A percentile compares a stretch with the other conserved stretches of the same genome.
These are phyloP conservation scores for Lipomyces yarrowii DNA, from an alignment of 1,139 yeast genomes.

Conservation along the genomic window DNA sequence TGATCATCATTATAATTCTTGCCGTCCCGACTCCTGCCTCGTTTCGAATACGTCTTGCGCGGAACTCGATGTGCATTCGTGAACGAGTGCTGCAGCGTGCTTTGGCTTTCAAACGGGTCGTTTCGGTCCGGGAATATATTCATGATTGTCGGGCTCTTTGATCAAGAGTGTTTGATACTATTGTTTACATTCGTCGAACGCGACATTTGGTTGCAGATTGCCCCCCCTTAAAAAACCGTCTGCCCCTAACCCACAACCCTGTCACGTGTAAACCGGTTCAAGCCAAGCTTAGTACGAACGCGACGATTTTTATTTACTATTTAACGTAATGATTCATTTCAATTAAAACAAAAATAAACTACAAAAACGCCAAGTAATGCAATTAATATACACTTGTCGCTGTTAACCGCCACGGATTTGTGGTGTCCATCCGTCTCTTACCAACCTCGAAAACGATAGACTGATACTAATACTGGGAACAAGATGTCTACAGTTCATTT, in stretches of 20 bases:
- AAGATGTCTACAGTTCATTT: neutral
- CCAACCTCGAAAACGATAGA: slow-evolving; percentile 2
- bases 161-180: neutral
- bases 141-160: neutral
- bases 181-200: neutral
- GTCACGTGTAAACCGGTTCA: neutral
- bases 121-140: slow-evolving; percentile 3
- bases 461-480: neutral
- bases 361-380: neutral
- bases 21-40: neutral
- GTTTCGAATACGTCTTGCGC: neutral
- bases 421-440: neutral
- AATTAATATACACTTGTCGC: neutral
- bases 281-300: too few species aligned
- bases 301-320: too few species aligned
- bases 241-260: neutral
- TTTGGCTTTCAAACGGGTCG: neutral
- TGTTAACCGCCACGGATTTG: neutral
- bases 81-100: neutral
- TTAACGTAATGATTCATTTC: neutral
- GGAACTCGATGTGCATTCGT: neutral
- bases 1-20: neutral
- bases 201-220: too few species aligned
- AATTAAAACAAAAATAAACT: neutral
- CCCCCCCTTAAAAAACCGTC: too few species aligned